A percentile compares a stretch with the other conserved stretches of the same genome.
phyloP scores from a whole-genome alignment of 306 rosid species.

The Prunus mira region DNA sequence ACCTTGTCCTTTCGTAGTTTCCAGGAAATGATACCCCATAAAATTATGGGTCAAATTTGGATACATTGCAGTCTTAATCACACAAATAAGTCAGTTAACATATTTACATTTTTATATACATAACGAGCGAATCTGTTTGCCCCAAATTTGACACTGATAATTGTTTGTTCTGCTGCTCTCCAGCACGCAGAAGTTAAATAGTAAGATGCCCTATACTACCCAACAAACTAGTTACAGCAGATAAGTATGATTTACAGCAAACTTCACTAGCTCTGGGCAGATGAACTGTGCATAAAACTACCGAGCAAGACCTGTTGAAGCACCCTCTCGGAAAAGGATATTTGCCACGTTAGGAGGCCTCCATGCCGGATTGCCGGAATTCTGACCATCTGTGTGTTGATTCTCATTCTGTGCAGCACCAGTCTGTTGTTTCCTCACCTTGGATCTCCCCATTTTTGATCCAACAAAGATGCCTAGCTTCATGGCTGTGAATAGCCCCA shows the following conservation, averaged over 20 bases:
- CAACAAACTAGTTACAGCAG: conserved; percentile 19
- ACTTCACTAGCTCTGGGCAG: conserved; percentile 18
- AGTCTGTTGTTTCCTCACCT: conserved; percentile 36
- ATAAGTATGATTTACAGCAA: conserved; percentile 1
- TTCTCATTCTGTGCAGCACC: conserved; percentile 36
- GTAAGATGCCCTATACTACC: conserved; percentile 3
- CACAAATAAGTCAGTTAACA: not conserved
- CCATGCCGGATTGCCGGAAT: conserved; percentile 50
- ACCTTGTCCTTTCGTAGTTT: not conserved
- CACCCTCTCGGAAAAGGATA: conserved; percentile 62
- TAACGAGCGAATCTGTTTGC: not conserved
- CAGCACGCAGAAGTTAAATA: not conserved
- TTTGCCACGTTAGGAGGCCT: conserved; percentile 61
- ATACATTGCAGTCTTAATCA: not conserved
- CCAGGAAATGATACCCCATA: not conserved
- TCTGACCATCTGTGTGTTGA: conserved; percentile 49
- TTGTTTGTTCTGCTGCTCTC: not conserved
- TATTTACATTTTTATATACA: not conserved
- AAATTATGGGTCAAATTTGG: not conserved
- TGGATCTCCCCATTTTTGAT: conserved; percentile 45
- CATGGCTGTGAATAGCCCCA: conserved; percentile 70
- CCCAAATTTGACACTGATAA: not conserved
- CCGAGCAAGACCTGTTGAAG: conserved; percentile 26
- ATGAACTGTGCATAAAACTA: conserved; percentile 24
- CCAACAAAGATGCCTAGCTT: conserved; percentile 63